A percentile compares a stretch with the other conserved stretches of the same genome.
phyloP scores from a whole-genome alignment of 345 rosid genomes.

The Euphorbia tirucalli region DNA sequence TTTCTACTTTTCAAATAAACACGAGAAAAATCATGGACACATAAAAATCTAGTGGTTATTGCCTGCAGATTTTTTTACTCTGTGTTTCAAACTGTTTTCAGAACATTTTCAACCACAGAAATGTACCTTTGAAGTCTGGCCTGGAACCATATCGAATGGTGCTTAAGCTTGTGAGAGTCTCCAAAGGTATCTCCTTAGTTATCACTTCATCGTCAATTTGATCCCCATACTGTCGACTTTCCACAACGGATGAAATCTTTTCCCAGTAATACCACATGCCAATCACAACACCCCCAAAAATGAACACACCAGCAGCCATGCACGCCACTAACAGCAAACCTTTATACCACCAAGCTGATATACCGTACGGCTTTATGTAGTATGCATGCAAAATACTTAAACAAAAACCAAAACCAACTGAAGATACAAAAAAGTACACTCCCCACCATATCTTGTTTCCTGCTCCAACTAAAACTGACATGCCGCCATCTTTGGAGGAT shows the following conservation, averaged over 20 bases:
- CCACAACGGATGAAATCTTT: slow-evolving; percentile 20
- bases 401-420: slow-evolving; percentile 49
- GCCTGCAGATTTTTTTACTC: background rate
- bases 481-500: slow-evolving; percentile 35
- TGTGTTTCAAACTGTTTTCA: background rate
- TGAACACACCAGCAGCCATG: slow-evolving; percentile 57
- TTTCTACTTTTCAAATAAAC: too few relatives aligned
- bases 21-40: too few relatives aligned
- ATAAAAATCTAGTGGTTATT: too few relatives aligned
- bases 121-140: slow-evolving; percentile 70
- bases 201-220: background rate
- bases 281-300: slow-evolving; percentile 69
- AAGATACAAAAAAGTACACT: slow-evolving; percentile 50
- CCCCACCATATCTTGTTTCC: slow-evolving; percentile 73
- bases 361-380: background rate
- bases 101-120: background rate
- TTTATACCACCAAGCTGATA: slow-evolving; percentile 65
- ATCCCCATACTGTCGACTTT: slow-evolving; percentile 5
- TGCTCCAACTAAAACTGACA: slow-evolving; percentile 74
- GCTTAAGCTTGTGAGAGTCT: background rate
- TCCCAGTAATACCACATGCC: slow-evolving; percentile 74
- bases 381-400: slow-evolving; percentile 37
- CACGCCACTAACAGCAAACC: slow-evolving; percentile 60
- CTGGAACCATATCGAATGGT: slow-evolving; percentile 57
- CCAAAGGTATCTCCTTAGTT: slow-evolving; percentile 4